Evolutionary conservation across 257 asterid genomes (phyloP), one percentile per base, ranked within the genome.

Genomic region (Ajuga chamaepitys): DNA sequence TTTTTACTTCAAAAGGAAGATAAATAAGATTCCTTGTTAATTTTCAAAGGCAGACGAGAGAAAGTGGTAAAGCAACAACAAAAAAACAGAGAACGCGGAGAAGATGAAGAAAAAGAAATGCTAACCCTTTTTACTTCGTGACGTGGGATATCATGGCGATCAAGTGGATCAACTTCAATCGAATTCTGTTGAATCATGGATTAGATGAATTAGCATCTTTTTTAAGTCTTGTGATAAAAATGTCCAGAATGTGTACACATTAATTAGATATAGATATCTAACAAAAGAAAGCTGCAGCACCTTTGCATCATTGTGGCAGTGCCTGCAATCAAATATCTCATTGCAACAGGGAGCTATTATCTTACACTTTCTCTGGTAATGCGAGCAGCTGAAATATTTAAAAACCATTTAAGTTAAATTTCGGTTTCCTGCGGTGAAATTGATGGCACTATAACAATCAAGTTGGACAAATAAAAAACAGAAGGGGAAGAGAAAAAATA

Each of bases 221-320:
- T 41, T 5, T 26, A 37, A 60, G 16, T 24, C 30, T 34, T 7
- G 25, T 24, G 9, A 7, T 1, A 10, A 30, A 30, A 3, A 5
- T 30, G 7, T 30, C 37, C 7, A 30, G 7, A 5, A 30, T 4
- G 37, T 8, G 7, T 30, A 30, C 37, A 30, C 7, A 30, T 4
- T 30, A 30, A 30, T n/a, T n/a, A n/a, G n/a, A n/a, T n/a, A n/a
- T 3, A 30, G 0, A 4, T 18, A 1, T 58, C 6, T 10, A 59
- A 45, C n/a, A 73, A 35, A n/a, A 0, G 18, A 56, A 16, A 20
- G 5, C 16, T 32, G 24, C 42, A 47, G 55, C 44, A 85, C 95
- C 81, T 85, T 86, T n/a, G 90, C 78, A 53, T 85, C 96, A 58
- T 86, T 85, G 67, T 86, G 96, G 86, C 96, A 88, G 76, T 82